Percentiles rank a stretch among this genome's conserved stretches.
Conservation (phyloP, 2,329 filamentous ascomycete genomes). For the Tolypocladium sp. region DNA sequence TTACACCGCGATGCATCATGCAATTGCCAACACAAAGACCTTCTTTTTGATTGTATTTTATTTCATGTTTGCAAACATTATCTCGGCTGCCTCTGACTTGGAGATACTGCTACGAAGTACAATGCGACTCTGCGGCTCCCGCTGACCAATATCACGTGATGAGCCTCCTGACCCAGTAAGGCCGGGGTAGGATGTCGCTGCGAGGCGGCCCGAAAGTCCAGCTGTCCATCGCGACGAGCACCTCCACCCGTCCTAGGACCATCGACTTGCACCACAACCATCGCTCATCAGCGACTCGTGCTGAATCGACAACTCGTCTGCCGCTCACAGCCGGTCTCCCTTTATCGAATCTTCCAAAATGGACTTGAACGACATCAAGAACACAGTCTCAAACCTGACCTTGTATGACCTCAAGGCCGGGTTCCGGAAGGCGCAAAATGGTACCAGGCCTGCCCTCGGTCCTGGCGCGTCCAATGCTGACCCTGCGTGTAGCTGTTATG, state of each 20-base stretch:
- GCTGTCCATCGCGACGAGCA: constrained; percentile 11
- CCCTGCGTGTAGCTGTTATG: constrained; percentile 67
- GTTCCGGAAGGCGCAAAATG: constrained; percentile 94
- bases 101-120: background rate
- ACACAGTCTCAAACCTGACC: constrained; percentile 82
- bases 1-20: background rate
- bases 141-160: background rate
- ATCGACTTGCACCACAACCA: background rate
- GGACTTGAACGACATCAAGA: constrained; percentile 80
- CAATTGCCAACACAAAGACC: background rate
- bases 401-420: constrained; percentile 94
- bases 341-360: constrained; percentile 37
- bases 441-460: constrained; percentile 36
- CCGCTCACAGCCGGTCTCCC: background rate
- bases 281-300: background rate
- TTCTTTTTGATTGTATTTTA: background rate
- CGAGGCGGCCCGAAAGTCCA: constrained; percentile 12
- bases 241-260: background rate
- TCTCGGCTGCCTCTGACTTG: background rate
- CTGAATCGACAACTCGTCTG: background rate
- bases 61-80: no score
- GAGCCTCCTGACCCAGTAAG: background rate
- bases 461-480: constrained; percentile 15
- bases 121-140: background rate
- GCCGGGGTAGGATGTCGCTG: background rate